A percentile compares a stretch with the other conserved stretches of the same genome.
Evolutionary conservation across 2,329 filamentous ascomycete species (phyloP).

Genomic region (Neonectria neomacrospora): DNA sequence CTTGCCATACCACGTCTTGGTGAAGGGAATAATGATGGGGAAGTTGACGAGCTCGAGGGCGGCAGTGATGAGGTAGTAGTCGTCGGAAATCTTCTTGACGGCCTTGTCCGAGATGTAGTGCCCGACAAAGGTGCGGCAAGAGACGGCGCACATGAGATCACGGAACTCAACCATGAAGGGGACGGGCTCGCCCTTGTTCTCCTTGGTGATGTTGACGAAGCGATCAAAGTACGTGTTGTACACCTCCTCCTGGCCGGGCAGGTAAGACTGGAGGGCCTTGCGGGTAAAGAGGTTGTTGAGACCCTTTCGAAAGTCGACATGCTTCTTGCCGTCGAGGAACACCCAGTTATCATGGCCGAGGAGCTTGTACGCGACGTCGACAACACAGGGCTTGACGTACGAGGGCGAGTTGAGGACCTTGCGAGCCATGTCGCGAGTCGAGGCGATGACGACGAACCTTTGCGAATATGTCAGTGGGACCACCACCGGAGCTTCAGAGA

Average conservation of each 20-base stretch:
- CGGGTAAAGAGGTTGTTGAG: constrained; percentile 95
- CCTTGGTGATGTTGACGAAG: constrained; percentile 80
- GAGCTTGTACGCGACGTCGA: constrained; percentile 93
- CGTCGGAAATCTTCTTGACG: constrained; percentile 93
- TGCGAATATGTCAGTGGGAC: constrained; percentile 21
- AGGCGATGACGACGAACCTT: constrained; percentile 97
- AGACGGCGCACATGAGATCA: constrained; percentile 93
- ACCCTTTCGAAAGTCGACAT: constrained; percentile 97
- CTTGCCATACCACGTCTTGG: constrained; percentile 97
- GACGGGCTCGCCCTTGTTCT: constrained; percentile 76
- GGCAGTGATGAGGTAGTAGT: constrained; percentile 96
- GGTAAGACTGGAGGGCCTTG: constrained; percentile 85
- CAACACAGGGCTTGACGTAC: constrained; percentile 95
- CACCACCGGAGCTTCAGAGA: background rate
- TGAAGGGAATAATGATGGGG: constrained; percentile 94
- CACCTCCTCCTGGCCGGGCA: constrained; percentile 91
- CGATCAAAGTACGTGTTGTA: constrained; percentile 87
- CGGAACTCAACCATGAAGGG: constrained; percentile 94
- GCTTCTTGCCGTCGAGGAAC: constrained; percentile 92
- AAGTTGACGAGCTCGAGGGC: constrained; percentile 98
- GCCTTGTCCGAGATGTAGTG: constrained; percentile 92
- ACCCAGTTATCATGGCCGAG: constrained; percentile 95
- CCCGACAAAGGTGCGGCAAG: constrained; percentile 95
- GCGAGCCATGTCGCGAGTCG: constrained; percentile 91
- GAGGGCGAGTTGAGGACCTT: constrained; percentile 95